phyloP scores from a whole-genome alignment of 345 rosid genomes.

The Anastatica hierochuntica region DNA sequence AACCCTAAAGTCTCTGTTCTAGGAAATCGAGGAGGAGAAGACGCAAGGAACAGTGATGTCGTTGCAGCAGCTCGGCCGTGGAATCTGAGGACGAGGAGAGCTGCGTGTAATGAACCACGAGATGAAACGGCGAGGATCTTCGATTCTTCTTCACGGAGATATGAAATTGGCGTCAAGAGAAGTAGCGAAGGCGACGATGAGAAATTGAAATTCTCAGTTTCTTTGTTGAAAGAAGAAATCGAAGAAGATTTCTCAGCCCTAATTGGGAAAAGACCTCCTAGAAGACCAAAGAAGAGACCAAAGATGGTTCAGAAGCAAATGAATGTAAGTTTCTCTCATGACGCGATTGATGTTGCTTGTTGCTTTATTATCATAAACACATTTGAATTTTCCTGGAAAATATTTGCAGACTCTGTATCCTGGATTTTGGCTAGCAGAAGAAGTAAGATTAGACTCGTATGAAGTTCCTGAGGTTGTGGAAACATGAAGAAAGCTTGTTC shows the following conservation, averaged over 20 bases:
- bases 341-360: not conserved
- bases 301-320: constrained; percentile 48
- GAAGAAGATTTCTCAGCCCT: constrained; percentile 49
- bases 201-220: constrained; percentile 38
- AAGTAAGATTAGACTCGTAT: constrained; percentile 44
- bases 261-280: constrained; percentile 40
- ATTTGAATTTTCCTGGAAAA: not conserved
- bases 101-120: constrained; percentile 40
- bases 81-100: constrained; percentile 71
- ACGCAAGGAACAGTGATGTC: constrained; percentile 6
- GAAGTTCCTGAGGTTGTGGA: constrained; percentile 48
- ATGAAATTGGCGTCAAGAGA: constrained; percentile 17
- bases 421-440: constrained; percentile 47
- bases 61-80: constrained; percentile 33
- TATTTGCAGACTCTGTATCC: constrained; percentile 45
- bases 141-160: constrained; percentile 19
- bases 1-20: constrained; percentile 27
- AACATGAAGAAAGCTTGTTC: constrained; percentile 17
- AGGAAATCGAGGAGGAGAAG: constrained; percentile 24
- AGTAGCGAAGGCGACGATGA: constrained; percentile 21
- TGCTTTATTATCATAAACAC: too few species aligned
- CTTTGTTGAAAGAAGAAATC: constrained; percentile 51
- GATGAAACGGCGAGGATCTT: constrained; percentile 24
- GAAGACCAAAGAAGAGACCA: constrained; percentile 64
- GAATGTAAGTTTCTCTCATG: constrained; percentile 36